Evolutionary conservation across 1,284 basidiomycete species (phyloP).

Genomic region (Polyporus tsugae): DNA sequence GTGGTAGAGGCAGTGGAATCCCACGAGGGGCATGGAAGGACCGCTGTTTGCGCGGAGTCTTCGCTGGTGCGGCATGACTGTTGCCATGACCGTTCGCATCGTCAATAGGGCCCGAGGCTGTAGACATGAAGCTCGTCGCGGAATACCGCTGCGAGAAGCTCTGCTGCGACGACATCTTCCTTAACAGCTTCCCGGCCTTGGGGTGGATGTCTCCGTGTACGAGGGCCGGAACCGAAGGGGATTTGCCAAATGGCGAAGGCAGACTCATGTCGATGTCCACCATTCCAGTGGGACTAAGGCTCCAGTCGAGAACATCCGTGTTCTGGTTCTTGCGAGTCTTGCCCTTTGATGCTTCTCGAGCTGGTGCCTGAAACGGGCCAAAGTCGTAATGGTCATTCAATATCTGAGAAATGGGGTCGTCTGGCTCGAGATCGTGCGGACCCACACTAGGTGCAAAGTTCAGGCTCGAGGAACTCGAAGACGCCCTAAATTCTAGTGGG

Average conservation of each 20-base stretch:
- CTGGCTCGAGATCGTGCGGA: slow-evolving; percentile 28
- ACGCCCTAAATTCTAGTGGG: slow-evolving; percentile 44
- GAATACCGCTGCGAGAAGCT: slow-evolving; percentile 51
- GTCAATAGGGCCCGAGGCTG: slow-evolving; percentile 31
- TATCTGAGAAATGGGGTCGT: slow-evolving; percentile 34
- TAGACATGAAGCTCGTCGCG: slow-evolving; percentile 33
- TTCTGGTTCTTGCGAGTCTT: slow-evolving; percentile 25
- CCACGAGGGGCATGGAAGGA: slow-evolving; percentile 47
- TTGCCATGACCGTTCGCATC: slow-evolving; percentile 23
- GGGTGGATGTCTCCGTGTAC: slow-evolving; percentile 24
- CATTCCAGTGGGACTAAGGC: slow-evolving; percentile 17
- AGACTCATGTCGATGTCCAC: slow-evolving; percentile 12
- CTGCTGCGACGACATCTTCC: slow-evolving; percentile 66
- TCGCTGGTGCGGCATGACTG: slow-evolving; percentile 22
- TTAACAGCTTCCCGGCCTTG: slow-evolving; percentile 52
- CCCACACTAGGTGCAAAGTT: slow-evolving; percentile 40
- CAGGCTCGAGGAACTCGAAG: slow-evolving; percentile 47
- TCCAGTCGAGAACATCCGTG: slow-evolving; percentile 23
- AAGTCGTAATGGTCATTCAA: slow-evolving; percentile 32
- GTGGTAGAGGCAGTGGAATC: slow-evolving; percentile 40
- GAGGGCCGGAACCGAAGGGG: slow-evolving; percentile 29
- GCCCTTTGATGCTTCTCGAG: slow-evolving; percentile 18
- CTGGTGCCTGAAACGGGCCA: slow-evolving; percentile 27
- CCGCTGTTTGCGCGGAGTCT: slow-evolving; percentile 45
- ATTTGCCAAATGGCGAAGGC: slow-evolving; percentile 32